Evolutionary conservation across 495 filamentous ascomycete species (phyloP).

Genomic region (Trichoderma virens): DNA sequence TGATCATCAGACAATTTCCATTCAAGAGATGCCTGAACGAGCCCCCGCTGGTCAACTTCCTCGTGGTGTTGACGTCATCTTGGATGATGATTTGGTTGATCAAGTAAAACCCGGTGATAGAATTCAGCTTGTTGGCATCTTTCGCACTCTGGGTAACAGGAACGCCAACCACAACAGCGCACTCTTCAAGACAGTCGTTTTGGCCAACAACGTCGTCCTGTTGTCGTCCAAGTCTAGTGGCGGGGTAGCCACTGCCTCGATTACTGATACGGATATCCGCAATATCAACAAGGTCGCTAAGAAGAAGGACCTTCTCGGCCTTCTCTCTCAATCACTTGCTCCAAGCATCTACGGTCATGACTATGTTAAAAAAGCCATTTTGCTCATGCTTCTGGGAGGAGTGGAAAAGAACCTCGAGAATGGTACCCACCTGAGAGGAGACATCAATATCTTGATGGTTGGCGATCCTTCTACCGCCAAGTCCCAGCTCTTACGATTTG

Average conservation of each 20-base stretch:
- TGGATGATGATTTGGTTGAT: conserved; percentile 96
- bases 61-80: conserved; percentile 91
- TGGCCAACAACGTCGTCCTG: conserved; percentile 92
- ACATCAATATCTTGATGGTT: conserved; percentile 99
- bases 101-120: conserved; percentile 91
- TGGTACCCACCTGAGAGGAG: conserved; percentile 92
- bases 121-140: conserved; percentile 92
- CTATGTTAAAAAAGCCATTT: conserved; percentile 95
- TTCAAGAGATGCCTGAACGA: conserved; percentile 98
- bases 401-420: conserved; percentile 99
- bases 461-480: conserved; percentile 98
- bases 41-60: conserved; percentile 94
- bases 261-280: conserved; percentile 96
- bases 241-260: conserved; percentile 81
- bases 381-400: conserved; percentile 94
- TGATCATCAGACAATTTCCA: conserved; percentile 96
- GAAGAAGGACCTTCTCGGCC: conserved; percentile 87
- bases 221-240: conserved; percentile 94
- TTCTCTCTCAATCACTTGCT: conserved; percentile 93
- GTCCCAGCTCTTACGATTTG: conserved; percentile 94
- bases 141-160: conserved; percentile 85
- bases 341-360: conserved; percentile 97
- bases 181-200: conserved; percentile 83
- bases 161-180: conserved; percentile 81
- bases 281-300: conserved; percentile 98